These are phyloP conservation scores for Rubus idaeus DNA, from an alignment of 306 rosid species.

Conservation along the genomic window DNA sequence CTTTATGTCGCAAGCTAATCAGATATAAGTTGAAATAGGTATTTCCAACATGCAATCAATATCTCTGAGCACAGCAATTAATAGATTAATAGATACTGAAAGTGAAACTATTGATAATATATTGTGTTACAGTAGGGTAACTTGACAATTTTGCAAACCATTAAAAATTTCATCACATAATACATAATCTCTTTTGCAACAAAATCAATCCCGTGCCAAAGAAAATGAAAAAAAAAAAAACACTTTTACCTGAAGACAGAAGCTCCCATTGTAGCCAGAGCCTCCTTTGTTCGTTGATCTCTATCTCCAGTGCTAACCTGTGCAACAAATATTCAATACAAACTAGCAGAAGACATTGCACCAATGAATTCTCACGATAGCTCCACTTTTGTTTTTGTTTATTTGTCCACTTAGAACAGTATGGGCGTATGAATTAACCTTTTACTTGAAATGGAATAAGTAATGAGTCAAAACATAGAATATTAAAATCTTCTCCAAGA, in stretches of 20 bases:
- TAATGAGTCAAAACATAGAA: background rate
- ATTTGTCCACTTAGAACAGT: background rate
- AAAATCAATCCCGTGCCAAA: background rate
- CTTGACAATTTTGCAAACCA: background rate
- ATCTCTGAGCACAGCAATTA: background rate
- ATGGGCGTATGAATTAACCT: background rate
- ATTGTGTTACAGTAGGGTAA: constrained; percentile 1
- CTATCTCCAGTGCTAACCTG: constrained; percentile 86
- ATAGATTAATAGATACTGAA: background rate
- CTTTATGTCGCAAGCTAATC: background rate
- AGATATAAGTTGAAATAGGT: background rate
- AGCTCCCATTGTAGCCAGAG: constrained; percentile 96
- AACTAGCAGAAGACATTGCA: background rate
- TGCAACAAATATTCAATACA: constrained; percentile 6
- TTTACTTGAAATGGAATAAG: background rate
- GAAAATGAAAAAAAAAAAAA: background rate
- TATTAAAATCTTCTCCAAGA: background rate
- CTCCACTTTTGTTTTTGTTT: background rate
- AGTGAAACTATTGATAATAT: background rate
- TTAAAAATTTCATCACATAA: too few species aligned
- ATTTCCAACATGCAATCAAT: background rate
- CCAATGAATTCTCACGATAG: background rate
- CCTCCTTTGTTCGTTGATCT: constrained; percentile 79
- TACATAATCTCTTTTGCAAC: background rate
- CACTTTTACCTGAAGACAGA: constrained; percentile 76